Conservation (phyloP, 2,329 filamentous ascomycete genomes). For the Onygenales sp. region DNA sequence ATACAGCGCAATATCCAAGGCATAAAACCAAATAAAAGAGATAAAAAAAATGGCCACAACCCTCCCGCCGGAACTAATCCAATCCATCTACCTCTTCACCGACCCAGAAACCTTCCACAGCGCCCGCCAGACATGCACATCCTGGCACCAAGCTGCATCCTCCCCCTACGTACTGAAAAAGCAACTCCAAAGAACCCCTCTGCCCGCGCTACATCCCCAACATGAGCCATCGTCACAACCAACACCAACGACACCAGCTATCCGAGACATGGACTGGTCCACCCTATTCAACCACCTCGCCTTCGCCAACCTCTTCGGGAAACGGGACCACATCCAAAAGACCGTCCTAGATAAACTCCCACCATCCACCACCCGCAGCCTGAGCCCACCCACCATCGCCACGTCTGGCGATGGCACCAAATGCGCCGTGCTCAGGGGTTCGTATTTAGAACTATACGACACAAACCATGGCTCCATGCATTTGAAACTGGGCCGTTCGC, state of each 20-base stretch:
- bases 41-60: constrained; percentile 3
- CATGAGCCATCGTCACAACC: neutral
- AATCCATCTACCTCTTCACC: constrained; percentile 12
- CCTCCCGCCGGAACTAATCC: constrained; percentile 14
- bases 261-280: constrained; percentile 10
- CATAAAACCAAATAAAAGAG: neutral
- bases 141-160: constrained; percentile 13
- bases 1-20: neutral
- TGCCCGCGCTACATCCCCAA: too few relatives aligned
- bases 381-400: neutral
- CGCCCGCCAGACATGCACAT: constrained; percentile 11
- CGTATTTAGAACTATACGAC: neutral
- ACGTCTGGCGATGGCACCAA: neutral
- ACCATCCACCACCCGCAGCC: neutral
- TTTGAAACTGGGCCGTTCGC: constrained; percentile 7
- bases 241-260: neutral
- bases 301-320: constrained; percentile 10
- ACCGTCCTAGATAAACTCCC: constrained; percentile 3
- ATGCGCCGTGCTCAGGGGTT: neutral
- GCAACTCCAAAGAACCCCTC: neutral
- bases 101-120: constrained; percentile 13
- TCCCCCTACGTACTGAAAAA: constrained; percentile 10
- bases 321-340: constrained; percentile 8
- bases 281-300: constrained; percentile 11
- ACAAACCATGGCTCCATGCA: neutral